Evolutionary conservation across 768 basidiomycete genomes (phyloP), one percentile per base, ranked within the genome.

Genomic region (Auricularia sp.): DNA sequence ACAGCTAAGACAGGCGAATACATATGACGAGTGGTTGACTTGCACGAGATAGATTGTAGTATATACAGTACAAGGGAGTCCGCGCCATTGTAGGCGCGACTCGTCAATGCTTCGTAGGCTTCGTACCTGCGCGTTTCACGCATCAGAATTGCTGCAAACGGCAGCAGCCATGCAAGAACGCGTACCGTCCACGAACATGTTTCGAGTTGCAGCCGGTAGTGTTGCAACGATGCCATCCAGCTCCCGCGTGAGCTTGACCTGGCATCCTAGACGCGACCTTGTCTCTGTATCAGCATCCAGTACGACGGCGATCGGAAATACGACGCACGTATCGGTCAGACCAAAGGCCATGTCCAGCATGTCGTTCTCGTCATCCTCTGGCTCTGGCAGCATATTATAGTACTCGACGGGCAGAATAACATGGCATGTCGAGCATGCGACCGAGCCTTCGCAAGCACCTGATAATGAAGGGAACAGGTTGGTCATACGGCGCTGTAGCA

Each of bases 301-400:
- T 56, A 29, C 29, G 29, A 29, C 29, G 29, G 29, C 29, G 29
- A 3, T 29, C 29, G 29, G 29, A 59, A 59, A 11, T 3, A 14
- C 23, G 16, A 62, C 43, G 62, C 89, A 96, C 69, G 96, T 98
- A 71, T 98, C 96, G 0, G 93, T 95, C 62, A 98, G 80, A 0
- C 93, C 97, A 70, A 98, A 98, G 3, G 96, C 96, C 83, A 98
- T 91, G 74, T 98, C 96, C 44, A 99, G 83, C 93, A 95, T 94
- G 70, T 93, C 95, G 71, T 98, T 99, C 77, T 99, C 96, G 72
- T 99, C 96, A 68, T 98, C 96, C 64, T 90, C 90, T 3, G 96
- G 95, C 71, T 98, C 96, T 1, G 91, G 88, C 2, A 98, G 81
- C 59, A 83, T 73, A 74, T 98, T 91, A 73, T 94, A 98, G 66